Evolutionary conservation across 805 yeast species (phyloP), one percentile per base, ranked within the genome.

Genomic region (Tetrapisispora phaffii): DNA sequence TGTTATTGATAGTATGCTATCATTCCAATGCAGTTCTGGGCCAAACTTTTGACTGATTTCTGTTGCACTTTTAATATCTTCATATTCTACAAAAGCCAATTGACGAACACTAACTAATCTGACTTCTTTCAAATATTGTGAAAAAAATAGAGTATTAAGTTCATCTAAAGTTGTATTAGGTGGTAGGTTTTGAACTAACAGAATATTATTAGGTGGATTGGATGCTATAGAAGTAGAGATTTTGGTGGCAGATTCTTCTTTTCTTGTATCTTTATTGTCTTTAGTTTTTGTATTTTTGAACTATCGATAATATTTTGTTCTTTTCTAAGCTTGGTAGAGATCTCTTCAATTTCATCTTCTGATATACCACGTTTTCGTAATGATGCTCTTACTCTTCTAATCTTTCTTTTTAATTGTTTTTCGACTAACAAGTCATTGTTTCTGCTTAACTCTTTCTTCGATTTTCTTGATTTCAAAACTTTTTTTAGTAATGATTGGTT

Each of bases 61-160:
- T 2, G 55, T 68, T 0, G 95, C 82, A 34, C 68, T 62, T 1
- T 62, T 56, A 20, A 77, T 82, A 5, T 68, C 66, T 21, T 74
- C 77, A 59, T 81, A 90, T 54, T 90, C 97, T 3, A 90, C 73
- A 62, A 90, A 83, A 10, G 93, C 94, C 39, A 90, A 74, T 33
- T 75, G 75, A 37, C 86, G 72, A 6, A 80, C 75, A 2, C 74
- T 70, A 23, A 90, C 87, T 32, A 79, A 64, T 44, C 94, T 75
- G 1, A 81, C 68, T 51, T 81, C 85, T 12, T 75, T 63, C 50
- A 82, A 82, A 0, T 95, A 96, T 1, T 69, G 65, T 3, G 59
- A 56, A 3, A 66, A 69, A 57, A 86, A 88, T 0, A 70, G 50
- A 0, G 53, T 63, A 3, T 58, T 59, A 7, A 88, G 62, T 3